phyloP scores from a whole-genome alignment of 441 rosid species.

The Aleurites moluccanus region DNA sequence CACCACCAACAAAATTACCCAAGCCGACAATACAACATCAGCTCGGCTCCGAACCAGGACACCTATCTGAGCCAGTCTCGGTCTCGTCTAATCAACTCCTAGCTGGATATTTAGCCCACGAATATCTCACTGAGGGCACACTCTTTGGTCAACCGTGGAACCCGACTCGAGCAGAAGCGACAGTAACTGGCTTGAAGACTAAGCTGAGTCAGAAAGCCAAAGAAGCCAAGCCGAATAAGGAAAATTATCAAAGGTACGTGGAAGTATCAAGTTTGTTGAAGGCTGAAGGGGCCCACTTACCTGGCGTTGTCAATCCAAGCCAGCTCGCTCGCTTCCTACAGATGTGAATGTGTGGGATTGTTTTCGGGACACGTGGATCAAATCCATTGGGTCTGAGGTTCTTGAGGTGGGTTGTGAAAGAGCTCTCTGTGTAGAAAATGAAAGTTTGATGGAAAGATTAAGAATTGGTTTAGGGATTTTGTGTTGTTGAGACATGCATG shows the following conservation, averaged over 20 bases:
- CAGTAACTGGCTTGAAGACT: conserved; percentile 10
- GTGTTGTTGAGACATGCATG: not conserved
- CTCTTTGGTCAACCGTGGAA: conserved; percentile 58
- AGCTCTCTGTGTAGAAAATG: not conserved
- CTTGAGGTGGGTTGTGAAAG: not conserved
- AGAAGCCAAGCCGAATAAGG: conserved; percentile 33
- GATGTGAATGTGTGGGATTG: conserved; percentile 31
- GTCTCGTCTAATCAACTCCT: conserved; percentile 44
- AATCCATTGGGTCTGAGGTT: conserved; percentile 6
- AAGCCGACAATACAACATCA: conserved; percentile 19
- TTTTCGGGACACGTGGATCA: conserved; percentile 27
- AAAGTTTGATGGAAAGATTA: not conserved
- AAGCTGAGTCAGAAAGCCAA: conserved; percentile 27
- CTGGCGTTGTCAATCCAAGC: conserved; percentile 78
- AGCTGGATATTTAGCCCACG: conserved; percentile 76
- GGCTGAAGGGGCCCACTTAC: conserved; percentile 57
- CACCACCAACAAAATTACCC: conserved; percentile 22
- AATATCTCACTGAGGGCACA: conserved; percentile 65
- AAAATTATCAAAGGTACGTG: conserved; percentile 43
- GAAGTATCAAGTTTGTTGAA: conserved; percentile 65
- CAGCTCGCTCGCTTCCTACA: conserved; percentile 64
- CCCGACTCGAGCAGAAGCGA: conserved; percentile 37
- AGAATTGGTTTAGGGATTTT: not conserved
- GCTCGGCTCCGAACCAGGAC: conserved; percentile 2
- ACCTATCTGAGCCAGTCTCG: conserved; percentile 28